Conservation (phyloP, 345 rosid species). For the Rhodomyrtus tomentosa region DNA sequence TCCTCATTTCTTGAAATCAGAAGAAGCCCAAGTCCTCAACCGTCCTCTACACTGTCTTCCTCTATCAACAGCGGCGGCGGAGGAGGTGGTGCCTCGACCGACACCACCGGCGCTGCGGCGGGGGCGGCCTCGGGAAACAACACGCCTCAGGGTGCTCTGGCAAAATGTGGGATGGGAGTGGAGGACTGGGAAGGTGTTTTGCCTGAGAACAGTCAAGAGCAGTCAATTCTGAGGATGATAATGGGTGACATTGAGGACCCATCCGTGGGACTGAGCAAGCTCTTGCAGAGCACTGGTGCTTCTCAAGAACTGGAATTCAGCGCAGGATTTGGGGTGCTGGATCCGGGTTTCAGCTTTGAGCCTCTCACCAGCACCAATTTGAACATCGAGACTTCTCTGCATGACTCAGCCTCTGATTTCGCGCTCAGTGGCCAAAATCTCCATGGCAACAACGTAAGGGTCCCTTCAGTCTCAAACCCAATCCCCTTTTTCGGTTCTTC, state of each 20-base stretch:
- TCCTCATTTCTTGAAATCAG: constrained; percentile 17
- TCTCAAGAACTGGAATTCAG: not conserved
- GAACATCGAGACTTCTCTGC: not conserved
- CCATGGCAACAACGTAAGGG: not conserved
- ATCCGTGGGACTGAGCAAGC: constrained; percentile 28
- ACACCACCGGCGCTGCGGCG: not conserved
- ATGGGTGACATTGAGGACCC: constrained; percentile 39
- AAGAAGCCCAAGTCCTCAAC: constrained; percentile 50
- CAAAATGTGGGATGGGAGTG: constrained; percentile 28
- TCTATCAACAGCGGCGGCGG: constrained; percentile 31
- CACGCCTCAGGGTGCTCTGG: not conserved
- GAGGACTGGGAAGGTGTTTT: constrained; percentile 45
- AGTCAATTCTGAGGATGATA: constrained; percentile 34
- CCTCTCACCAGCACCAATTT: not conserved
- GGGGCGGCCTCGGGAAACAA: not conserved
- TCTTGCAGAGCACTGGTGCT: constrained; percentile 15
- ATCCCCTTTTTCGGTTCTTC: not conserved
- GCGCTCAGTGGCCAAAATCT: not conserved
- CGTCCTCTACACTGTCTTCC: constrained; percentile 52
- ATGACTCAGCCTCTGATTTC: not conserved
- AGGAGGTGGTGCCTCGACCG: not conserved
- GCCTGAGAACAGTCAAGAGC: constrained; percentile 33
- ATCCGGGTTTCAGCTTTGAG: not conserved
- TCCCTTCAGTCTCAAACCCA: not conserved
- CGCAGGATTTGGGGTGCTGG: not conserved